Conservation (phyloP, 2,329 filamentous ascomycete species). For the Colletotrichum scovillei region DNA sequence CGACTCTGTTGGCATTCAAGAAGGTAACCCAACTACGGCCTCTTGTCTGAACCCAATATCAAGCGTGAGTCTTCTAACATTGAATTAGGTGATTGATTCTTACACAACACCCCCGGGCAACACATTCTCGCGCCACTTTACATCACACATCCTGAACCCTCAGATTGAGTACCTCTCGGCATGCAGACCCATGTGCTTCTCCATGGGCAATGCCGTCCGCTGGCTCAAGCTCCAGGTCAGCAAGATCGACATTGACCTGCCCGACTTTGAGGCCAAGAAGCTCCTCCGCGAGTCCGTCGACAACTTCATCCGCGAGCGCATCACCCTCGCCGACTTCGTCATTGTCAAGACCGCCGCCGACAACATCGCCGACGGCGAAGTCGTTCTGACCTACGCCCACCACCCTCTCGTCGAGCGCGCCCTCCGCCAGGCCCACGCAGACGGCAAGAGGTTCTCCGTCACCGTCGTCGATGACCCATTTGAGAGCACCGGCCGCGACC, state of each 20-base stretch:
- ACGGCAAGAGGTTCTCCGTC: conserved; percentile 83
- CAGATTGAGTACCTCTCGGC: conserved; percentile 96
- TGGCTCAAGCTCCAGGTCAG: conserved; percentile 94
- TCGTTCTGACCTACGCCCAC: conserved; percentile 87
- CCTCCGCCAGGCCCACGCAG: conserved; percentile 76
- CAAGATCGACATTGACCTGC: conserved; percentile 86
- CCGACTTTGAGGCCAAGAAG: conserved; percentile 85
- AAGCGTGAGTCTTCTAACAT: conserved; percentile 27
- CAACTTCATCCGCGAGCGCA: conserved; percentile 88
- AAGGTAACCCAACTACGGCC: conserved; percentile 63
- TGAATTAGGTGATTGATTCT: conserved; percentile 82
- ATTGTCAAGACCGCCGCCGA: conserved; percentile 82
- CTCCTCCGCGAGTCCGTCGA: conserved; percentile 79
- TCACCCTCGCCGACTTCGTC: conserved; percentile 86
- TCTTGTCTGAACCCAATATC: neutral
- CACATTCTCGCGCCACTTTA: conserved; percentile 90
- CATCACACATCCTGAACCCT: conserved; percentile 88
- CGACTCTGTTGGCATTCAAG: conserved; percentile 90
- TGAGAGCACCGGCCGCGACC: conserved; percentile 61
- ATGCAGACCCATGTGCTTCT: conserved; percentile 94
- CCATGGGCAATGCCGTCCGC: conserved; percentile 96
- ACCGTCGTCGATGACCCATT: conserved; percentile 81
- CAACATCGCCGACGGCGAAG: conserved; percentile 82
- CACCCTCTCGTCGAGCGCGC: conserved; percentile 88
- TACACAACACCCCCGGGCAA: conserved; percentile 89